Evolutionary conservation across 495 filamentous ascomycete species (phyloP), one percentile per base, ranked within the genome.

Genomic region (Neurospora sp.): DNA sequence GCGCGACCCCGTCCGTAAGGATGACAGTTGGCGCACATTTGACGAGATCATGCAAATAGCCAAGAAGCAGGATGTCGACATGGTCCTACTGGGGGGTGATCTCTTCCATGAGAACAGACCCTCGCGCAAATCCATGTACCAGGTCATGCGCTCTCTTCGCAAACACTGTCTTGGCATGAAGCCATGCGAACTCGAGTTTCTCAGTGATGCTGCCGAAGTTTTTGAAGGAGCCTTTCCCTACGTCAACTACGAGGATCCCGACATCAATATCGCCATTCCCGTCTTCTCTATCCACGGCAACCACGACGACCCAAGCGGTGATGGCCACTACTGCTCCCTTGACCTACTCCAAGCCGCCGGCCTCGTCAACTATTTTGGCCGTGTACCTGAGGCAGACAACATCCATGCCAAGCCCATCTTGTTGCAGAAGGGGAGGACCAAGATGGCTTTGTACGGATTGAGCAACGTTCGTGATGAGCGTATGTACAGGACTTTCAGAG

Each of bases 261-360:
- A 99, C 79, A 97, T 99, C 78, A 99, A 99, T 76, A 90, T 99
- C 74, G 94, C 94, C 14, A 97, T 98, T 66, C 96, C 96, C 0
- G 93, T 99, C 41, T 99, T 99, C 79, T 97, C 94, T 2, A 99
- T 99, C 69, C 96, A 99, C 77, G 96, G 96, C 39, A 99, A 99
- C 79, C 96, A 99, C 83, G 96, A 99, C 78, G 96, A 99, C 81
- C 96, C 96, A 1, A 93, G 93, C 59, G 96, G 96, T 8, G 94
- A 97, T 74, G 96, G 94, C 35, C 92, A 94, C 80, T 88, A 91
- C 70, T 94, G 95, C 73, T 92, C 94, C 16, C 85, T 99, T 16
- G 96, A 99, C 81, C 79, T 99, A 9, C 88, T 99, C 14, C 94
- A 97, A 79, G 89, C 95, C 12, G 93, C 94, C 0, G 96, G 96